Evolutionary conservation across 768 basidiomycete genomes (phyloP).

Genomic region (Xerocomus spinulosus): DNA sequence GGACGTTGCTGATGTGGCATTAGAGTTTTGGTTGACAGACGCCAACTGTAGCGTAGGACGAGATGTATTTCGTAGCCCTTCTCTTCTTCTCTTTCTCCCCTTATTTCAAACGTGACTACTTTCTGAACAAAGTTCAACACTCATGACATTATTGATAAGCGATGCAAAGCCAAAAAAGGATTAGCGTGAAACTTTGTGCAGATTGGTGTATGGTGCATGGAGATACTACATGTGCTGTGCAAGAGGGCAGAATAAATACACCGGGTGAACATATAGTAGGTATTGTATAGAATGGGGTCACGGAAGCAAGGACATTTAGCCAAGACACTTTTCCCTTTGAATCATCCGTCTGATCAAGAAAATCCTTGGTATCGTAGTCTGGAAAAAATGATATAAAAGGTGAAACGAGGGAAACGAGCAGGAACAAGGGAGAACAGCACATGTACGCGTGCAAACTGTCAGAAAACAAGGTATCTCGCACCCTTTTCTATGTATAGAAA

Average conservation of each 20-base stretch:
- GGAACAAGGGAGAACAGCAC: neutral
- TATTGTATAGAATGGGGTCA: too few relatives aligned
- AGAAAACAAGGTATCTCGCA: too few relatives aligned
- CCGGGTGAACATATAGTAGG: too few relatives aligned
- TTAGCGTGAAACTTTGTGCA: too few relatives aligned
- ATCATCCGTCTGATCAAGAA: neutral
- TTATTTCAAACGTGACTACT: neutral
- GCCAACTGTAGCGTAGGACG: neutral
- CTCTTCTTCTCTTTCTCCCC: neutral
- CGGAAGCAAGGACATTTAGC: too few relatives aligned
- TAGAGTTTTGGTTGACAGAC: too few relatives aligned
- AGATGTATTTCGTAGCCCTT: neutral
- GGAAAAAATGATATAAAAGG: neutral
- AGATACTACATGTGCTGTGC: too few relatives aligned
- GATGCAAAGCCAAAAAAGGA: too few relatives aligned
- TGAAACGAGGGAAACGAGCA: neutral
- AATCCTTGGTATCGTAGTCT: neutral
- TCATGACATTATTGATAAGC: neutral
- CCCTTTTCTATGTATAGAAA: neutral
- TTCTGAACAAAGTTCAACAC: constrained; percentile 1
- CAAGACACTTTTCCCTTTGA: too few relatives aligned
- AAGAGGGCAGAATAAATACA: too few relatives aligned
- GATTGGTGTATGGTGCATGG: too few relatives aligned
- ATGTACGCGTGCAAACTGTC: neutral
- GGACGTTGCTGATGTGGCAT: too few relatives aligned